These are phyloP conservation scores for Globisporangium paddicum DNA, from an alignment of 352 stramenopile species.

Conservation along the genomic window DNA sequence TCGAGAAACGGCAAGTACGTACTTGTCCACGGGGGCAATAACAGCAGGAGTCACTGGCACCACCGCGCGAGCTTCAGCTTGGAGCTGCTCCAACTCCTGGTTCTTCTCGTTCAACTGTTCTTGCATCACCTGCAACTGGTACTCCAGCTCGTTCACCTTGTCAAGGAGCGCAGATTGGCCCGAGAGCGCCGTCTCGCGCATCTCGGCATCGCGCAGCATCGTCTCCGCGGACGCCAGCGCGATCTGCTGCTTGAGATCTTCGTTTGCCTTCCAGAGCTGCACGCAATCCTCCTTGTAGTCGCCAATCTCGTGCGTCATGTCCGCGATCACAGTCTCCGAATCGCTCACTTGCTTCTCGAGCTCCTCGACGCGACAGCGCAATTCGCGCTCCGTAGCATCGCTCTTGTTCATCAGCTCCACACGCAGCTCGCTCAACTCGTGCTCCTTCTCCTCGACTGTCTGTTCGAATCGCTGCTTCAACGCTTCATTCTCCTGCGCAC, in stretches of 20 bases:
- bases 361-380: slow-evolving; percentile 30
- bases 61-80: slow-evolving; percentile 20
- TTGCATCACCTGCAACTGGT: slow-evolving; percentile 50
- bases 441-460: slow-evolving; percentile 20
- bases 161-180: slow-evolving; percentile 40
- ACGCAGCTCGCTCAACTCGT: slow-evolving; percentile 19
- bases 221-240: slow-evolving; percentile 47
- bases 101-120: slow-evolving; percentile 58
- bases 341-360: slow-evolving; percentile 30
- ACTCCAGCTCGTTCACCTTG: slow-evolving; percentile 58
- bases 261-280: slow-evolving; percentile 73
- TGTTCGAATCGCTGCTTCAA: slow-evolving; percentile 14
- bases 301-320: slow-evolving; percentile 49
- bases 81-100: slow-evolving; percentile 38
- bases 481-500: slow-evolving; percentile 14
- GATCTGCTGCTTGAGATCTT: slow-evolving; percentile 76
- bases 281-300: slow-evolving; percentile 82
- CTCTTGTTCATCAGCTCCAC: slow-evolving; percentile 19
- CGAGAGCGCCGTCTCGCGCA: slow-evolving; percentile 51
- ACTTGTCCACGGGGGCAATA: slow-evolving; percentile 24
- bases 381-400: slow-evolving; percentile 11
- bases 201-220: slow-evolving; percentile 53
- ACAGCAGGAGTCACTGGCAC: background rate
- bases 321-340: slow-evolving; percentile 18
- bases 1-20: too few relatives aligned